These are phyloP conservation scores for Capsicum pubescens DNA, from an alignment of 257 asterid species.

Conservation along the genomic window DNA sequence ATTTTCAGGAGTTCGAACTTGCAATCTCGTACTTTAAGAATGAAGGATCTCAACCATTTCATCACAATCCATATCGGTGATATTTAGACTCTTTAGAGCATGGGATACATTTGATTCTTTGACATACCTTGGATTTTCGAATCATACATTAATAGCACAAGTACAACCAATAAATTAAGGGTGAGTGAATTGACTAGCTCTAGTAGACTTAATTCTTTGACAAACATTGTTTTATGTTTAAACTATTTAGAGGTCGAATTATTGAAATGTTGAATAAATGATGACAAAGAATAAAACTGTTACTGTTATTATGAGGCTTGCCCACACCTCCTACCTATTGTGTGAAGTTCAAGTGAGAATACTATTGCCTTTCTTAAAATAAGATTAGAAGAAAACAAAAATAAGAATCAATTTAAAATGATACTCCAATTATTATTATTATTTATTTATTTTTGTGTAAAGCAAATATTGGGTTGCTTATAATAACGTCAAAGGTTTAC, in stretches of 20 bases:
- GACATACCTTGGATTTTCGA: too few relatives aligned
- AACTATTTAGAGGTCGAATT: not conserved
- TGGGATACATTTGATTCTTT: too few relatives aligned
- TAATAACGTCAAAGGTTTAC: constrained; percentile 16
- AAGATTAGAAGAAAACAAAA: not conserved
- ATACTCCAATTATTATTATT: not conserved
- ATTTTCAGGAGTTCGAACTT: too few relatives aligned
- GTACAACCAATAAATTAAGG: not conserved
- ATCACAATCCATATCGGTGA: too few relatives aligned
- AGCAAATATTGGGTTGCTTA: not conserved
- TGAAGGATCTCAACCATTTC: too few relatives aligned
- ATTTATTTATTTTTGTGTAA: not conserved
- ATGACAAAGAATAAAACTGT: not conserved
- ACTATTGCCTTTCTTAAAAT: not conserved
- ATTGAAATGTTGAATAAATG: not conserved
- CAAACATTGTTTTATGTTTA: constrained; percentile 3
- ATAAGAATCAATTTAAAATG: not conserved
- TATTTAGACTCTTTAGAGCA: too few relatives aligned
- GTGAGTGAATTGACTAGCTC: not conserved
- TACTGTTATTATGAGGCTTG: not conserved
- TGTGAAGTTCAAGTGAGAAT: not conserved
- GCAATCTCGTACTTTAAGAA: too few relatives aligned
- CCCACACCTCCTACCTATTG: not conserved
- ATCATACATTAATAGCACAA: not conserved
- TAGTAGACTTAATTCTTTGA: not conserved